These are phyloP conservation scores for Pseudohalonectria lignicola DNA, from an alignment of 2,329 filamentous ascomycete species.

Conservation along the genomic window DNA sequence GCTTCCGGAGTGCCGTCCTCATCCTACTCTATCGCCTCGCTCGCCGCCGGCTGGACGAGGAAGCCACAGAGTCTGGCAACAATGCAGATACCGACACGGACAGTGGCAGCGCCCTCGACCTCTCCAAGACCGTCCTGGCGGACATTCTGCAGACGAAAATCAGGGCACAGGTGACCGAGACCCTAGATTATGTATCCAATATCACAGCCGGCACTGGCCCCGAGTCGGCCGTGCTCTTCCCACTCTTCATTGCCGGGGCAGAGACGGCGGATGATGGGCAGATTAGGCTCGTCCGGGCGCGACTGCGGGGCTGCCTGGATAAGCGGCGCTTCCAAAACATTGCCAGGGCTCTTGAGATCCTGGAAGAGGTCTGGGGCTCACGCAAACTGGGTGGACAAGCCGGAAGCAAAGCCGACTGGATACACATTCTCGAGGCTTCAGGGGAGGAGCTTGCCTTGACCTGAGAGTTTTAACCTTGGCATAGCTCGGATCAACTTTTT, in stretches of 20 bases:
- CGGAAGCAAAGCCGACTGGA: not conserved
- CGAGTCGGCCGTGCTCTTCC: conserved; percentile 7
- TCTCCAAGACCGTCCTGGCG: not conserved
- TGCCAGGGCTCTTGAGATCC: not conserved
- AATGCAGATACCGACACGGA: not conserved
- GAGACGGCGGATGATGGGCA: conserved; percentile 4
- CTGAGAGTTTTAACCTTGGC: too few relatives aligned
- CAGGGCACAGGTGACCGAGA: not conserved
- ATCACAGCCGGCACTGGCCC: conserved; percentile 5
- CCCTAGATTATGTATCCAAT: conserved; percentile 4
- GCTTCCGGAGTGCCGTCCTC: not conserved
- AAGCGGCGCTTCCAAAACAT: conserved; percentile 1
- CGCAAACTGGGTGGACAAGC: not conserved
- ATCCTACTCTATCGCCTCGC: not conserved
- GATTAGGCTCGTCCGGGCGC: not conserved
- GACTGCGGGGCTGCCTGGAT: not conserved
- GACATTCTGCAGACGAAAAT: not conserved
- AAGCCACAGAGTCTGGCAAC: too few relatives aligned
- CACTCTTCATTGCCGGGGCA: conserved; percentile 7
- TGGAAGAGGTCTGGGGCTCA: not conserved
- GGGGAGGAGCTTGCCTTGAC: not conserved
- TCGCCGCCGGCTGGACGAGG: not conserved
- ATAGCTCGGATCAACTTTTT: too few relatives aligned
- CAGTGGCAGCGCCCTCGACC: not conserved
- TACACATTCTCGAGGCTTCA: not conserved